Evolutionary conservation across 2,329 filamentous ascomycete species (phyloP).

Genomic region (Gliomastix tumulicola): DNA sequence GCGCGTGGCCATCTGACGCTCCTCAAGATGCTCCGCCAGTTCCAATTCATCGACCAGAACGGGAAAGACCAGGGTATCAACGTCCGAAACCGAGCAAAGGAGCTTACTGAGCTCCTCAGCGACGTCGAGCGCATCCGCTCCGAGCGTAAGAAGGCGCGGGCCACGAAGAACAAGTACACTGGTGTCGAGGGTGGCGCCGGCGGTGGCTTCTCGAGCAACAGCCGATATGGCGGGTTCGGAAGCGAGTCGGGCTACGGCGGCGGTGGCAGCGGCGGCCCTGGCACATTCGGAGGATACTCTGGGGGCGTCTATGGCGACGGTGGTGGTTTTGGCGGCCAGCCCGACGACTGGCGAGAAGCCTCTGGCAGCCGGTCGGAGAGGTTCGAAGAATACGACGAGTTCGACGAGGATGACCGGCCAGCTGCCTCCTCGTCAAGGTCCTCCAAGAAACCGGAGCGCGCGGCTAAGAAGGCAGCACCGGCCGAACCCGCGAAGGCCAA

Average conservation of each 20-base stretch:
- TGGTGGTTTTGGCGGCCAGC: constrained; percentile 79
- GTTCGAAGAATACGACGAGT: constrained; percentile 97
- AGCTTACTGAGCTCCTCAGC: constrained; percentile 84
- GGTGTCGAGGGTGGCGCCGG: constrained; percentile 80
- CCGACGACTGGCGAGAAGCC: constrained; percentile 64
- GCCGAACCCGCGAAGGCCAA: constrained; percentile 68
- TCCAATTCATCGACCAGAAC: constrained; percentile 93
- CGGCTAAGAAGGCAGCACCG: constrained; percentile 34
- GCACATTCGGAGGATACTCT: constrained; percentile 52
- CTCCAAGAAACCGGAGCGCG: constrained; percentile 20
- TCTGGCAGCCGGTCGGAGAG: constrained; percentile 56
- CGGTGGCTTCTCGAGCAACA: constrained; percentile 40
- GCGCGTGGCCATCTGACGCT: constrained; percentile 91
- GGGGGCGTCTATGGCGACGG: constrained; percentile 90
- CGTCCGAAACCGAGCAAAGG: constrained; percentile 92
- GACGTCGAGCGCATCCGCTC: constrained; percentile 83
- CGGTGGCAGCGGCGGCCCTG: constrained; percentile 18
- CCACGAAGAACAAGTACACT: constrained; percentile 89
- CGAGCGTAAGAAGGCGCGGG: constrained; percentile 81
- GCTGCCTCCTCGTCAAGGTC: constrained; percentile 39
- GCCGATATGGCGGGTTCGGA: constrained; percentile 82
- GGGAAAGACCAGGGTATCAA: constrained; percentile 98
- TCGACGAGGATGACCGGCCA: constrained; percentile 63
- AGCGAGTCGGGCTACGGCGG: constrained; percentile 74
- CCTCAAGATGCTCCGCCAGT: constrained; percentile 96